Evolutionary conservation across 805 yeast genomes (phyloP).

Genomic region (Candida alai): DNA sequence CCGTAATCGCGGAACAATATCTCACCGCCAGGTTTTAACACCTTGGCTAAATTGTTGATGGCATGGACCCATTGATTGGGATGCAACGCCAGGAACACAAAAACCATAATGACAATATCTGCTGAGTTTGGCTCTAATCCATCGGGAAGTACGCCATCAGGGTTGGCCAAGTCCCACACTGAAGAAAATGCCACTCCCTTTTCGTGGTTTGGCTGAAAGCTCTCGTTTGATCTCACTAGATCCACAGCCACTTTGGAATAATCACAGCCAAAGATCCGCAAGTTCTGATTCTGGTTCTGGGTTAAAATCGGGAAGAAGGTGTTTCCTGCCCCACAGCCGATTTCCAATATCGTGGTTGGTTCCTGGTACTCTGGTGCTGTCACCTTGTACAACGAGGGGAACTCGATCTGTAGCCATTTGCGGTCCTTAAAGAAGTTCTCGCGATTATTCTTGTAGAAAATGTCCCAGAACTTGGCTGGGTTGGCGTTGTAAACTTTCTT

Average conservation of each 20-base stretch:
- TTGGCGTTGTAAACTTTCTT: slow-evolving; percentile 71
- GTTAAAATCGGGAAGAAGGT: slow-evolving; percentile 87
- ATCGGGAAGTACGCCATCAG: slow-evolving; percentile 72
- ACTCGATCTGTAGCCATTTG: slow-evolving; percentile 93
- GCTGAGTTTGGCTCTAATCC: slow-evolving; percentile 77
- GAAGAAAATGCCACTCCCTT: slow-evolving; percentile 64
- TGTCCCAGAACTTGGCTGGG: slow-evolving; percentile 95
- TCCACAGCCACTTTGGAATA: slow-evolving; percentile 88
- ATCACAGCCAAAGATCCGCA: slow-evolving; percentile 81
- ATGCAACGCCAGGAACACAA: slow-evolving; percentile 86
- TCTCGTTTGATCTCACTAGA: slow-evolving; percentile 62
- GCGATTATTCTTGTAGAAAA: slow-evolving; percentile 82
- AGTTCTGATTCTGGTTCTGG: slow-evolving; percentile 75
- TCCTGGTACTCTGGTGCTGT: slow-evolving; percentile 64
- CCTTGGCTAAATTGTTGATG: slow-evolving; percentile 58
- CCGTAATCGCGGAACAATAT: slow-evolving; percentile 93
- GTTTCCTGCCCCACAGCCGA: slow-evolving; percentile 98
- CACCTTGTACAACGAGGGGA: slow-evolving; percentile 77
- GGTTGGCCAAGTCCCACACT: slow-evolving; percentile 93
- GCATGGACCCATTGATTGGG: slow-evolving; percentile 92
- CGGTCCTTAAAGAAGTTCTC: slow-evolving; percentile 96
- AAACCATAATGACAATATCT: slow-evolving; percentile 91
- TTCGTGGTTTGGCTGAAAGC: slow-evolving; percentile 49
- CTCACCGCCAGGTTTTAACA: slow-evolving; percentile 90
- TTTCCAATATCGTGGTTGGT: slow-evolving; percentile 74